Conservation (phyloP, 1,284 basidiomycete species). For the Malassezia sp. region DNA sequence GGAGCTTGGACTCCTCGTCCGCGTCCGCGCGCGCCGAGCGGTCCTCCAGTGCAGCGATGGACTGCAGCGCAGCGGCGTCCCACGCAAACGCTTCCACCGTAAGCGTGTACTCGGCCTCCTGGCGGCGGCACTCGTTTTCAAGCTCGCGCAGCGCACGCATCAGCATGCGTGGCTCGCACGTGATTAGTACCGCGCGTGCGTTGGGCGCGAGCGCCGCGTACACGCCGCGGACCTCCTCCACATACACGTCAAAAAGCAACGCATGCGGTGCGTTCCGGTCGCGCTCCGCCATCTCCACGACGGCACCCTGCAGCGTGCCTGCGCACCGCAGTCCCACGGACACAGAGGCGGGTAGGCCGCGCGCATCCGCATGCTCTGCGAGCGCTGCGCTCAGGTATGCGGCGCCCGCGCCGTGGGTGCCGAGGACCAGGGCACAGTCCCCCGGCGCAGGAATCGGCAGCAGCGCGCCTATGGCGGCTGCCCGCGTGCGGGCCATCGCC, state of each 20-base stretch:
- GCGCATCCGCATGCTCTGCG: neutral
- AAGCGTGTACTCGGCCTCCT: neutral
- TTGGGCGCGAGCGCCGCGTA: neutral
- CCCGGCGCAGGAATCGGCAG: conserved; percentile 1
- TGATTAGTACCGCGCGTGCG: conserved; percentile 8
- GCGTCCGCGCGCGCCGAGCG: conserved; percentile 1
- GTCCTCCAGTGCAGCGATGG: no score
- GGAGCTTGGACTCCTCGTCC: neutral
- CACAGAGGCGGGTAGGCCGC: neutral
- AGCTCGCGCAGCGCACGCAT: conserved; percentile 12
- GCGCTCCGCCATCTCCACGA: conserved; percentile 9
- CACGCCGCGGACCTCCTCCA: neutral
- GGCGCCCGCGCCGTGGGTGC: neutral
- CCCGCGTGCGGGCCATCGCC: conserved; percentile 8
- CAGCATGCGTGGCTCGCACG: conserved; percentile 5
- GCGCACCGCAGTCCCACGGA: neutral
- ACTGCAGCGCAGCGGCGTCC: no score
- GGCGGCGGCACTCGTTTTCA: conserved; percentile 8
- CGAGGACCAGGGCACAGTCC: neutral
- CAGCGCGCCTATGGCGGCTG: conserved; percentile 1
- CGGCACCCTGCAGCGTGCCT: neutral
- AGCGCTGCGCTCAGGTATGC: neutral
- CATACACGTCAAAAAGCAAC: conserved; percentile 7
- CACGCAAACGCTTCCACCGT: neutral
- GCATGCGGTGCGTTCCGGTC: conserved; percentile 7